phyloP scores from a whole-genome alignment of 2,329 filamentous ascomycete genomes.

The Colletotrichum cuscutae region DNA sequence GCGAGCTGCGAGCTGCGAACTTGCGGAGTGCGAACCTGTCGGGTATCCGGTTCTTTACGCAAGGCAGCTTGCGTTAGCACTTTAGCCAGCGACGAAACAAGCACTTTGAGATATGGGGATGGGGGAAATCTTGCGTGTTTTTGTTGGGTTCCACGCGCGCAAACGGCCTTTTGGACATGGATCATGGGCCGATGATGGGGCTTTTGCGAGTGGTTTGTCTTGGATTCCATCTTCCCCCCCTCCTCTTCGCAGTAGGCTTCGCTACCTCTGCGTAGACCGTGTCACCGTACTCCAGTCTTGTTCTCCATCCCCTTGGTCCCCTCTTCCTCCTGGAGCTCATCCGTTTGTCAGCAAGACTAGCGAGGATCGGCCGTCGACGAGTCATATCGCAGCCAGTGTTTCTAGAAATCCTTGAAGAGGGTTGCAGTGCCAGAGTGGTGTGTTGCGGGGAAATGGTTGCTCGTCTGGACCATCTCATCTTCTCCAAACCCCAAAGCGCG shows the following conservation, averaged over 20 bases:
- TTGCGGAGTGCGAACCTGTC: background rate
- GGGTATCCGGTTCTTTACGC: background rate
- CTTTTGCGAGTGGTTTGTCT: background rate
- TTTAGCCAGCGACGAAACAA: background rate
- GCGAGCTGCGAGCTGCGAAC: slow-evolving; percentile 19
- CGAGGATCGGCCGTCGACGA: slow-evolving; percentile 8
- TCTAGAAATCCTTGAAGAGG: background rate
- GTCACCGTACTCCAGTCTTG: no score
- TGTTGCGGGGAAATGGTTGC: slow-evolving; percentile 16
- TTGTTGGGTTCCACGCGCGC: background rate
- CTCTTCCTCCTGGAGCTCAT: background rate
- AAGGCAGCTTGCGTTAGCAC: background rate
- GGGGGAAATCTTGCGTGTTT: background rate
- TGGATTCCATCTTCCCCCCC: background rate
- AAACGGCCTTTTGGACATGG: background rate
- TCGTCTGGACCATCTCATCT: background rate
- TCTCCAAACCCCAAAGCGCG: slow-evolving; percentile 28
- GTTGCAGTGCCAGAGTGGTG: background rate
- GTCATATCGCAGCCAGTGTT: slow-evolving; percentile 16
- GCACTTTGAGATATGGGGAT: slow-evolving; percentile 4
- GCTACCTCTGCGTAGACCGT: no score
- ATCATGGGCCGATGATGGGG: background rate
- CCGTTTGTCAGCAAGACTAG: slow-evolving; percentile 11
- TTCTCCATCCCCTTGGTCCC: no score
- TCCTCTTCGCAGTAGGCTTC: background rate